Percentiles rank a stretch among this genome's conserved stretches.
phyloP scores from a whole-genome alignment of 2,329 filamentous ascomycete genomes.

The Thelonectria discophora region DNA sequence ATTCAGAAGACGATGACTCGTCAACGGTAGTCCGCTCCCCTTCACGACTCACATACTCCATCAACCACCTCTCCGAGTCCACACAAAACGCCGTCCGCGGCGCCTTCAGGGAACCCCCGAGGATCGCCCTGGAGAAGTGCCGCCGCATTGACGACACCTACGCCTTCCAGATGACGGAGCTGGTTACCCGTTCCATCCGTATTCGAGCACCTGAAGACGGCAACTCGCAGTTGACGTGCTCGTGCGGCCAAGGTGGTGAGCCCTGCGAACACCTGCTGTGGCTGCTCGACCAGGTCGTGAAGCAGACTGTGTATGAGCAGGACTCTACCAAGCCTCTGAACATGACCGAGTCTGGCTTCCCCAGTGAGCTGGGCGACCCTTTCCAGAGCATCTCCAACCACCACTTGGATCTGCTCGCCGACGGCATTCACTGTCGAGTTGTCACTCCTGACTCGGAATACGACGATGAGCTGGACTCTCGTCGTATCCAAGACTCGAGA shows the following conservation, averaged over 20 bases:
- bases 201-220: slow-evolving; percentile 54
- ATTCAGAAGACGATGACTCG: slow-evolving; percentile 46
- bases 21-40: slow-evolving; percentile 49
- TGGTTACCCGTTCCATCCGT: slow-evolving; percentile 61
- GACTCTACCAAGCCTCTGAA: slow-evolving; percentile 50
- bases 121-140: slow-evolving; percentile 60
- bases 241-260: slow-evolving; percentile 49
- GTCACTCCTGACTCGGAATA: slow-evolving; percentile 45
- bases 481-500: slow-evolving; percentile 58
- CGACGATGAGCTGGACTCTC: slow-evolving; percentile 43
- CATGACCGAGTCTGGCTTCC: slow-evolving; percentile 54
- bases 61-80: slow-evolving; percentile 50
- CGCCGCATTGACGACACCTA: slow-evolving; percentile 58
- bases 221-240: slow-evolving; percentile 56
- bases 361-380: slow-evolving; percentile 58
- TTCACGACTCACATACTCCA: slow-evolving; percentile 51
- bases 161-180: slow-evolving; percentile 65
- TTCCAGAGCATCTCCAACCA: slow-evolving; percentile 60
- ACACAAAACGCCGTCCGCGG: slow-evolving; percentile 53
- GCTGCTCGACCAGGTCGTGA: slow-evolving; percentile 63
- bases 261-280: slow-evolving; percentile 64
- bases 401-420: slow-evolving; percentile 61
- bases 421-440: slow-evolving; percentile 60
- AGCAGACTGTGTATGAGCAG: slow-evolving; percentile 55
- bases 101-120: slow-evolving; percentile 58